These are phyloP conservation scores for Fusarium sp. DNA, from an alignment of 2,329 filamentous ascomycete genomes.

Conservation along the genomic window DNA sequence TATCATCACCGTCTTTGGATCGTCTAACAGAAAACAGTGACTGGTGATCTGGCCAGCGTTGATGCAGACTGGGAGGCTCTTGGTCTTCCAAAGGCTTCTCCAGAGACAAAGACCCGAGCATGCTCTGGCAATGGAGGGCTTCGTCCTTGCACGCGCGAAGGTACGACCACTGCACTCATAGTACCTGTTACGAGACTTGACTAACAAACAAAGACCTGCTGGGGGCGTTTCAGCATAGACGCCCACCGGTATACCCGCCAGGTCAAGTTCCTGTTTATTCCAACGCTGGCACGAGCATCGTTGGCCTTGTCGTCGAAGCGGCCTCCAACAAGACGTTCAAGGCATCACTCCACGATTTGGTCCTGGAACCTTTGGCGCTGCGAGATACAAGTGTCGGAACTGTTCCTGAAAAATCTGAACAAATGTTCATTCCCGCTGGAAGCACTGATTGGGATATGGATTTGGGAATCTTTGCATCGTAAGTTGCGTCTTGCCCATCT, in stretches of 20 bases:
- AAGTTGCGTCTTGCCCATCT: background rate
- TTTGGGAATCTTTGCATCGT: conserved; percentile 4
- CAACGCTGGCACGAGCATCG: background rate
- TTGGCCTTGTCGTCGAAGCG: conserved; percentile 4
- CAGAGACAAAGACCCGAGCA: background rate
- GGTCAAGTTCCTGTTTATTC: background rate
- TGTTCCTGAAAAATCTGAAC: rapidly evolving
- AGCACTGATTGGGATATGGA: background rate
- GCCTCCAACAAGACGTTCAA: conserved; percentile 1
- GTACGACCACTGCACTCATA: background rate
- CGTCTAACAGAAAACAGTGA: background rate
- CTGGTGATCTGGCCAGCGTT: background rate
- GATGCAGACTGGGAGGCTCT: background rate
- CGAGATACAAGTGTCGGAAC: background rate
- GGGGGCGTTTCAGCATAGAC: background rate
- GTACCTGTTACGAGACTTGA: background rate
- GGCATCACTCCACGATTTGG: background rate
- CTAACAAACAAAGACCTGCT: background rate
- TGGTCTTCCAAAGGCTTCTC: background rate
- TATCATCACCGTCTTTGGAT: background rate
- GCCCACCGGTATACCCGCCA: background rate
- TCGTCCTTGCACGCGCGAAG: background rate
- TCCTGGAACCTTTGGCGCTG: background rate
- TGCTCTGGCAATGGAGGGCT: background rate
- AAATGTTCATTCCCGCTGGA: background rate